Conservation (phyloP, 1,139 yeast genomes). For the Barnettozyma hawaiiensis region DNA sequence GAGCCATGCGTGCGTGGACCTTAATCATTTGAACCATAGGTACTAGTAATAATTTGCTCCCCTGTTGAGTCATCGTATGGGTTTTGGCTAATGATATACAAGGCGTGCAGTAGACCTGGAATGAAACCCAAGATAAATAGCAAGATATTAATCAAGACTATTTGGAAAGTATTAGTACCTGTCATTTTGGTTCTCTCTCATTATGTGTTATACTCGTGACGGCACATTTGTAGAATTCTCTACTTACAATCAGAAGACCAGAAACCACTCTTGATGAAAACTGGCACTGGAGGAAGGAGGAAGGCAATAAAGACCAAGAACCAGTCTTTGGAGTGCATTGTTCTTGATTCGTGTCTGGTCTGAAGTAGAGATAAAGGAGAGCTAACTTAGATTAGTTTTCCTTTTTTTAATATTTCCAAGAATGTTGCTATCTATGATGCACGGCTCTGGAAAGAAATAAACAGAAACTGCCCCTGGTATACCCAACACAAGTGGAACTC, state of each 20-base stretch:
- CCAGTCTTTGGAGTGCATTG: slow-evolving; percentile 74
- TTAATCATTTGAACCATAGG: slow-evolving; percentile 24
- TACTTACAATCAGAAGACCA: slow-evolving; percentile 55
- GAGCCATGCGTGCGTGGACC: too few relatives aligned
- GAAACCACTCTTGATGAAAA: slow-evolving; percentile 68
- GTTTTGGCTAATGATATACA: slow-evolving; percentile 52
- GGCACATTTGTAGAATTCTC: too few relatives aligned
- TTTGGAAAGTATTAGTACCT: too few relatives aligned
- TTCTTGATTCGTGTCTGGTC: neutral
- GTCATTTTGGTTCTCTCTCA: too few relatives aligned
- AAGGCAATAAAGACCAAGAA: slow-evolving; percentile 73
- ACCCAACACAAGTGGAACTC: too few relatives aligned
- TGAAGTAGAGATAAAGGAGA: neutral
- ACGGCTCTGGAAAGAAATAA: too few relatives aligned
- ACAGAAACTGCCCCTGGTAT: too few relatives aligned
- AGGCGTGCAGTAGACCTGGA: slow-evolving; percentile 70
- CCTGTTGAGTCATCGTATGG: slow-evolving; percentile 39
- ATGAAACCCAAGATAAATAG: slow-evolving; percentile 72
- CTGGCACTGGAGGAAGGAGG: slow-evolving; percentile 80
- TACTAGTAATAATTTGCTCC: slow-evolving; percentile 13
- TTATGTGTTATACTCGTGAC: neutral
- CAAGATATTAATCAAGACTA: slow-evolving; percentile 62
- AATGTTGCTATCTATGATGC: too few relatives aligned
- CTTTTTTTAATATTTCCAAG: neutral
- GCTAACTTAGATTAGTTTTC: neutral